Evolutionary conservation across 2,329 filamentous ascomycete genomes (phyloP).

Genomic region (Colletotrichum sp.): DNA sequence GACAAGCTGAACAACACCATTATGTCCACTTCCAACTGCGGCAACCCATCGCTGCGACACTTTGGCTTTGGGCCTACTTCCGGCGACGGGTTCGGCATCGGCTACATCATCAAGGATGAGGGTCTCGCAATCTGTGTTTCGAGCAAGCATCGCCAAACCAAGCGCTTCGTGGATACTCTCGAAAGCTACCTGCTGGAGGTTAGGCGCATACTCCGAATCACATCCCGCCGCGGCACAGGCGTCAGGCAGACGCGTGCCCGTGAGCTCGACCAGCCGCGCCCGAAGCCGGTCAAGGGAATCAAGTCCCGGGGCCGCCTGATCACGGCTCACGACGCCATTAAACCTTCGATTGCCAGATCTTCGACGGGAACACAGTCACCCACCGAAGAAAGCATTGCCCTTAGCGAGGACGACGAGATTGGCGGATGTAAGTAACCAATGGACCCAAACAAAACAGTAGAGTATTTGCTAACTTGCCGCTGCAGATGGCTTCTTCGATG

Average conservation of each 20-base stretch:
- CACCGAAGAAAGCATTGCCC: slow-evolving; percentile 71
- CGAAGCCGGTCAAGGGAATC: slow-evolving; percentile 49
- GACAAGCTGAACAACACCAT: slow-evolving; percentile 95
- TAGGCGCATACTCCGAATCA: slow-evolving; percentile 79
- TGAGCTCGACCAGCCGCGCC: slow-evolving; percentile 51
- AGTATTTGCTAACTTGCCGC: slow-evolving; percentile 29
- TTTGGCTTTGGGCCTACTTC: slow-evolving; percentile 97
- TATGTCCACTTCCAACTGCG: slow-evolving; percentile 97
- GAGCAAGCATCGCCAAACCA: slow-evolving; percentile 93
- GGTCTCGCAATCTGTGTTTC: slow-evolving; percentile 89
- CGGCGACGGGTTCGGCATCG: slow-evolving; percentile 94
- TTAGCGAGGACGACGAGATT: slow-evolving; percentile 86
- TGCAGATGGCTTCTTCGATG: slow-evolving; percentile 97
- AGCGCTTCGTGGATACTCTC: slow-evolving; percentile 85
- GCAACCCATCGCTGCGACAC: slow-evolving; percentile 91
- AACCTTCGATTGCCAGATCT: slow-evolving; percentile 39
- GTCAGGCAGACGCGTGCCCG: slow-evolving; percentile 56
- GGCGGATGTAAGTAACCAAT: slow-evolving; percentile 80
- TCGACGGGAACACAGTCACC: slow-evolving; percentile 62
- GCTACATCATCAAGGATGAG: slow-evolving; percentile 98
- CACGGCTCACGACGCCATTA: slow-evolving; percentile 56
- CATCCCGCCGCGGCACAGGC: slow-evolving; percentile 46
- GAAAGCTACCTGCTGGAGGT: slow-evolving; percentile 93
- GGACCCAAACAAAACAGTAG: not conserved
- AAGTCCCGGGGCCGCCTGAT: slow-evolving; percentile 80